Percentiles rank a stretch among this genome's conserved stretches.
These are phyloP conservation scores for Phaeosphaeriaceae sp. DNA, from an alignment of 2,329 filamentous ascomycete genomes.

Conservation along the genomic window DNA sequence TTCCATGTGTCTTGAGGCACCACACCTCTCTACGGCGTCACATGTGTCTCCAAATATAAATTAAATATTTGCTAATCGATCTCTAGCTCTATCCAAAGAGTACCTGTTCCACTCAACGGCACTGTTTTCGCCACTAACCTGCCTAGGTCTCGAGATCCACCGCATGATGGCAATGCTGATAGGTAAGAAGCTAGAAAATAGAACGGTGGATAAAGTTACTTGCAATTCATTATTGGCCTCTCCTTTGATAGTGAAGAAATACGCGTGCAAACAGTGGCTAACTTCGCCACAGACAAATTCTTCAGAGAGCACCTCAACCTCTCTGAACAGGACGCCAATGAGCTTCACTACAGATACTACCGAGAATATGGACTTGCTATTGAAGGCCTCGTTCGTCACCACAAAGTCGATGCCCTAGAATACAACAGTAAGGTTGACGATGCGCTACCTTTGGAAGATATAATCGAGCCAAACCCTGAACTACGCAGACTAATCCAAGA, in stretches of 20 bases:
- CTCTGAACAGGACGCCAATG: slow-evolving; percentile 76
- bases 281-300: slow-evolving; percentile 57
- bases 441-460: slow-evolving; percentile 82
- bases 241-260: too few relatives aligned
- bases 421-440: slow-evolving; percentile 97
- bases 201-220: too few relatives aligned
- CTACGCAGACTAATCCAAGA: slow-evolving; percentile 79
- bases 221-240: too few relatives aligned
- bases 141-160: slow-evolving; percentile 76
- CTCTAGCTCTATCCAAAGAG: slow-evolving; percentile 80
- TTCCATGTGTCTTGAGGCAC: background rate
- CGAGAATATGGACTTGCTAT: slow-evolving; percentile 96
- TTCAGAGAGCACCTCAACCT: slow-evolving; percentile 75
- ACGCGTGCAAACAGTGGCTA: slow-evolving; percentile 1
- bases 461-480: slow-evolving; percentile 79
- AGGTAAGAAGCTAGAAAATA: slow-evolving; percentile 36
- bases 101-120: slow-evolving; percentile 49
- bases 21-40: too few relatives aligned
- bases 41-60: too few relatives aligned
- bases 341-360: slow-evolving; percentile 91
- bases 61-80: slow-evolving; percentile 16
- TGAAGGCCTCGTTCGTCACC: slow-evolving; percentile 89
- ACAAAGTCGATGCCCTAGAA: slow-evolving; percentile 92
- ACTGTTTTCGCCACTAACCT: slow-evolving; percentile 16
- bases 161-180: slow-evolving; percentile 89